These are phyloP conservation scores for Corrigiola litoralis DNA, from an alignment of 179 eudicot species.

Conservation along the genomic window DNA sequence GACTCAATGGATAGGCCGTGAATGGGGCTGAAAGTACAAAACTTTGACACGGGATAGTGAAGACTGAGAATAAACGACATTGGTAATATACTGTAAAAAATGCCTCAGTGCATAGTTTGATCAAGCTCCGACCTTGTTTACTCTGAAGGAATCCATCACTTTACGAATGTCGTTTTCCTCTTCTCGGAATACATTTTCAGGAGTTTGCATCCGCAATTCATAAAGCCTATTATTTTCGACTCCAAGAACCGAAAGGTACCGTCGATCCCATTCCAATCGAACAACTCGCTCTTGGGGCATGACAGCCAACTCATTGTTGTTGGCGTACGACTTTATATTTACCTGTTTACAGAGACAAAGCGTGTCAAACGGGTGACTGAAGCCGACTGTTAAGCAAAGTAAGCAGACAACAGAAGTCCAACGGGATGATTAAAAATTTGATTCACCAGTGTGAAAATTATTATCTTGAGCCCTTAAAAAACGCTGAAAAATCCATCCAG, in stretches of 20 bases:
- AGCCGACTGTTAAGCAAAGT: not conserved
- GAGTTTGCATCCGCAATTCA: conserved; percentile 73
- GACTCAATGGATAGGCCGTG: not conserved
- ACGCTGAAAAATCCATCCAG: no score
- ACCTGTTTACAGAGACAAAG: conserved; percentile 36
- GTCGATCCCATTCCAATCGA: conserved; percentile 81
- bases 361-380: not conserved
- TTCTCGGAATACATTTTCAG: conserved; percentile 70
- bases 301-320: conserved; percentile 90
- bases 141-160: conserved; percentile 84
- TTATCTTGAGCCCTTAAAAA: no score
- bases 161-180: conserved; percentile 73
- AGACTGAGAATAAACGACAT: not conserved
- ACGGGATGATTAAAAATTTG: no score
- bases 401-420: not conserved
- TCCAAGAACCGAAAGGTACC: conserved; percentile 87
- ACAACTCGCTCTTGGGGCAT: conserved; percentile 85
- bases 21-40: not conserved
- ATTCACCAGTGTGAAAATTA: no score
- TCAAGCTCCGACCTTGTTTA: conserved; percentile 49
- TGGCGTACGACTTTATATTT: conserved; percentile 87
- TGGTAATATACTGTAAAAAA: not conserved
- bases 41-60: not conserved
- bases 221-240: conserved; percentile 90
- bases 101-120: not conserved